Base-by-base conservation (phyloP, 2,329 filamentous ascomycete species). In the Pezicula rhizophila region DNA sequence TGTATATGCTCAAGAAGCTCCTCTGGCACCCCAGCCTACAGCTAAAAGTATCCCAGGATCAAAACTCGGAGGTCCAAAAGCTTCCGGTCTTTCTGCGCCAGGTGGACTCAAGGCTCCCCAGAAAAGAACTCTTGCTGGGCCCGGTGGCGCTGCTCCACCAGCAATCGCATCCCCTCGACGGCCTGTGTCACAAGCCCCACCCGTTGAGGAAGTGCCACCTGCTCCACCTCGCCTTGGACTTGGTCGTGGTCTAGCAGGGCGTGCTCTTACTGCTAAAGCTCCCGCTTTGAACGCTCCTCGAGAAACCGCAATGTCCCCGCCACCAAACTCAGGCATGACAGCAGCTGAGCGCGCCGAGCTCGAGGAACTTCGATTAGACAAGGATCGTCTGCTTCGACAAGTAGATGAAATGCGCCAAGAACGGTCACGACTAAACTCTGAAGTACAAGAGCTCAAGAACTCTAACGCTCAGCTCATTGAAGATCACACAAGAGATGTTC, bases 391-490 rank as follows among this genome's bases (percentile, higher is more conserved):
- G 5, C 74, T 79, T 18, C 82, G 83, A 48, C 80, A 89, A 56
- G 80, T 84, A 8, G 89, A 96, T 47, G 91, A 96, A 40, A 73
- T 91, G 58, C 82, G 89, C 47, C 80, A 88, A 42, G 92, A 96
- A 63, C 84, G 89, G 53, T 81, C 84, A 50, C 91, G 85, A 61
- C 78, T 96, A 43, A 79, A 83, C 51, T 93, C 89, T 0, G 89
- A 96, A 66, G 85, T 97, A 38, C 86, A 92, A 58, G 93, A 97
- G 68, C 78, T 99, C 26, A 95, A 96, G 70, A 95, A 96, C 61
- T 89, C 96, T 65, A 99, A 99, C 62, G 93, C 93, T 20, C 87
- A 93, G 54, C 76, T 99, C 31, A 99, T 99, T 52, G 93, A 99
- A 68, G 92, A 97, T 61, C 92, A 97, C 66, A 99, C 93, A 0